Evolutionary conservation across 129 eudicot species (phyloP), one percentile per base, ranked within the genome.

Genomic region (Flaveria linearis): DNA sequence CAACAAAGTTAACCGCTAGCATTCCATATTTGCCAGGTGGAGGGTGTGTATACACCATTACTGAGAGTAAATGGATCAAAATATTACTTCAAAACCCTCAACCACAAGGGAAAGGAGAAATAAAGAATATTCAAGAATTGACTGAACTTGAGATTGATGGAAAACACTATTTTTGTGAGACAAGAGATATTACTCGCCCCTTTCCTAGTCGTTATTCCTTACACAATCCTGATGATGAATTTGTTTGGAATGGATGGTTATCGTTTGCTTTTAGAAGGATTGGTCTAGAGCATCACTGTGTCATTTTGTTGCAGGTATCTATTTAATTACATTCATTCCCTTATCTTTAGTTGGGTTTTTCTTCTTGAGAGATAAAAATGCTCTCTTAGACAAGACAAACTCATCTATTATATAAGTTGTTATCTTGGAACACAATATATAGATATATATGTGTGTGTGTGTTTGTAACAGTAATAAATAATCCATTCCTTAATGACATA

Each of bases 191-290:
- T 23, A 92, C 94, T 45, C 81, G 96, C 46, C 96, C 98, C 26
- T 92, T 92, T 71, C 98, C 98, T 16, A 92, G 98, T 76, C 90
- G 85, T 46, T 71, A 84, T 86, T 64, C 96, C 14, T 62, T 86
- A 81, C 81, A 80, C 39, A 71, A 72, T 43, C 96, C 98, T 9
- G 98, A 92, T 83, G 94, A 90, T 63, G 98, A 92, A 80, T 92
- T 90, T 82, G 94, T 92, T 68, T 92, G 98, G 98, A 92, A 92
- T 49, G 87, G 86, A 71, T 92, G 98, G 98, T 82, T 92, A 68
- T 88, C 96, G 7, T 68, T 61, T 65, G 81, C 98, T 70, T 92
- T 92, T 80, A 85, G 70, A 77, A 81, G 81, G 72, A 90, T 92
- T 46, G 98, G 98, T 74, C 87, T 92, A 30, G 85, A 84, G 28